Evolutionary conservation across 768 basidiomycete genomes (phyloP), one percentile per base, ranked within the genome.

Genomic region (Suillus brevipes): DNA sequence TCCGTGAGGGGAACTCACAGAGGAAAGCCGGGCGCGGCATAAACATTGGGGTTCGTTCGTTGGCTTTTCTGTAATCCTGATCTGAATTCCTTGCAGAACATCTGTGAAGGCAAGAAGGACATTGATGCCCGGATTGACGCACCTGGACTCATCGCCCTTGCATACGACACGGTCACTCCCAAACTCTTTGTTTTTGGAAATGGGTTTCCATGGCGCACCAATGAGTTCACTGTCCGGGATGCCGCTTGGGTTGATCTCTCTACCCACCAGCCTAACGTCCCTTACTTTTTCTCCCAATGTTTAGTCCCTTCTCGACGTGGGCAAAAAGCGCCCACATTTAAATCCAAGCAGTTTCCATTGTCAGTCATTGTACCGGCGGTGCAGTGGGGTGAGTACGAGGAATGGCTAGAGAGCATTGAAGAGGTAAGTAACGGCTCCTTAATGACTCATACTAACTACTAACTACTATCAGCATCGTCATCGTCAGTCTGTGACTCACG

Each of bases 221-320:
- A 14, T 4, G 28, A 62, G 8, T 62, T 62, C 47, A 38, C 40
- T 25, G 58, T 60, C 28, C 38, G 6, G 14, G 56, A 57, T 49
- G 49, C 42, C 1, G 16, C 52, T 18, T 67, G 66, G 63, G 66
- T 64, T 4, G 40, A 61, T 43, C 60, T 67, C 14, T 3, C 37
- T 3, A 61, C 14, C 2, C 63, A 67, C 16, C 7, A 20, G 3
- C 28, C 34, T 5, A 14, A 34, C 10, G 3, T 6, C 6, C 56
- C 50, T 5, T 66, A 67, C 10, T 64, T 67, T 43, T 61, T 49
- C 18, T 7, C 47, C 1, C 53, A 61, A 1, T 67, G 66, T 28
- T 31, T 67, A 49, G 42, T 43, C 18, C 18, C 52, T 40, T 37
- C 40, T 40, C 14, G 36, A n/a, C 10, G 8, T 43, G 42, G 40